Conservation (phyloP, 805 yeast species). For the Saccharomycopsis vini region DNA sequence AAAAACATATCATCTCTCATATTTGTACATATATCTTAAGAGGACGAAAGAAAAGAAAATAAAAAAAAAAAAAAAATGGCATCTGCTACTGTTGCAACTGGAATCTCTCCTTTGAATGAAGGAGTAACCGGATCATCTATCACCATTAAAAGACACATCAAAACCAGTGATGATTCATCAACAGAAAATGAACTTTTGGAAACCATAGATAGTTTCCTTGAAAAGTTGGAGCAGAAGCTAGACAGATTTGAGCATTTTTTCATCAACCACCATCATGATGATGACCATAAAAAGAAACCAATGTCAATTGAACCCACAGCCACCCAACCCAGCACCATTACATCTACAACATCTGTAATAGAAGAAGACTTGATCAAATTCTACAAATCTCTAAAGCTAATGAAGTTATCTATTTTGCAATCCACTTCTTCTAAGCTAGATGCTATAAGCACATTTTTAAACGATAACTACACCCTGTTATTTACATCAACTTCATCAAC, state of each 20-base stretch:
- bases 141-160: too few relatives aligned
- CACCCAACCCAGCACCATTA: neutral
- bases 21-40: too few relatives aligned
- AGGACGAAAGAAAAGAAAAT: too few relatives aligned
- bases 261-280: neutral
- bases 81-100: too few relatives aligned
- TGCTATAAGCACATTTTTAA: constrained; percentile 11
- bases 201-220: constrained; percentile 13
- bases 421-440: constrained; percentile 15
- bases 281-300: neutral
- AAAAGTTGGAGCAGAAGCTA: constrained; percentile 12
- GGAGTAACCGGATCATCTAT: too few relatives aligned
- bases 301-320: neutral
- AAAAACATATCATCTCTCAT: too few relatives aligned
- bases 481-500: constrained; percentile 2
- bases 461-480: constrained; percentile 13
- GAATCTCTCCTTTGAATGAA: too few relatives aligned
- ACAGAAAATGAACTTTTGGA: constrained; percentile 11
- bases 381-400: constrained; percentile 14
- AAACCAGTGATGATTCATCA: neutral
- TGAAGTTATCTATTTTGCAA: constrained; percentile 12
- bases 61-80: too few relatives aligned
- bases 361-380: constrained; percentile 12
- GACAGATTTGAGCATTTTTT: constrained; percentile 16
- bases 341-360: neutral